Evolutionary conservation across 345 rosid species (phyloP).

Genomic region (Eucalyptus leucophloia): DNA sequence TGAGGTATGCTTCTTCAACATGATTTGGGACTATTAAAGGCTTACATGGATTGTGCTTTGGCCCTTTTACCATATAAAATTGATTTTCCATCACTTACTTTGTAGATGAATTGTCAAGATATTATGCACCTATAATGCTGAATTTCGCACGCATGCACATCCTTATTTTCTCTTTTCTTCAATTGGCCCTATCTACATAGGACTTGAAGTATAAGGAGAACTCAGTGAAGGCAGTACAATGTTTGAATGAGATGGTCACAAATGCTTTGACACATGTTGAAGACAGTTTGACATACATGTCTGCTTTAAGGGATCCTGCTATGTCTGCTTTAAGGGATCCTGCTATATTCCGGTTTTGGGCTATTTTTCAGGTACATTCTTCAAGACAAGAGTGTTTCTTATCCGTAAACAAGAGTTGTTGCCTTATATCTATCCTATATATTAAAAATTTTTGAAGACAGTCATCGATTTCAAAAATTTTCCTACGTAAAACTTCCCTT

Average conservation of each 20-base stretch:
- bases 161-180: not conserved
- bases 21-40: not conserved
- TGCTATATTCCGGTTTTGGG: conserved; percentile 76
- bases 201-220: conserved; percentile 45
- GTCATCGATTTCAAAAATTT: not conserved
- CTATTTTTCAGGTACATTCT: conserved; percentile 63
- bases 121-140: not conserved
- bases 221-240: conserved; percentile 67
- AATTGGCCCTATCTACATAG: conserved; percentile 5
- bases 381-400: not conserved
- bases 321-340: conserved; percentile 53
- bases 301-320: conserved; percentile 38
- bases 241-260: conserved; percentile 92
- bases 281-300: conserved; percentile 74
- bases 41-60: not conserved
- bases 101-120: not conserved
- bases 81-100: not conserved
- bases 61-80: not conserved
- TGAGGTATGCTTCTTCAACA: conserved; percentile 38
- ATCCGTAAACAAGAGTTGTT: not conserved
- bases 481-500: not conserved
- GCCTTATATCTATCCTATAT: not conserved
- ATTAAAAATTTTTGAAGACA: not conserved
- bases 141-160: not conserved
- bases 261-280: conserved; percentile 64